Percentiles rank a stretch among this genome's conserved stretches.
Evolutionary conservation across 805 yeast species (phyloP).

Genomic region (Saccharomycopsis sp.): DNA sequence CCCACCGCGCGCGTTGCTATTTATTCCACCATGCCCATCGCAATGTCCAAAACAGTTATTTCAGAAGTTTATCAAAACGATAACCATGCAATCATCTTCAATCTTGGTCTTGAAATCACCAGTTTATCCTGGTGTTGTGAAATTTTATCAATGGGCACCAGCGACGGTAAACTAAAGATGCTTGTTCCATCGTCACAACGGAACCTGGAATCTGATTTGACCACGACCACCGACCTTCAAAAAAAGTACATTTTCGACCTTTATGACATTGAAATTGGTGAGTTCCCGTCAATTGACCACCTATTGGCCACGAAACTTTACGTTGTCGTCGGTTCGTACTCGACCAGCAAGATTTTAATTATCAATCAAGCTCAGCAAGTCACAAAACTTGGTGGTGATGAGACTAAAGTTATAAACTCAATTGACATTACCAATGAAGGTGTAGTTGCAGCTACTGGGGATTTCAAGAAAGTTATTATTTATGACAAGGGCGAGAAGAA

Average conservation of each 20-base stretch:
- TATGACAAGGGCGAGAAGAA: neutral
- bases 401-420: neutral
- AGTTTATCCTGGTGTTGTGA: neutral
- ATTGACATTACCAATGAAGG: conserved; percentile 10
- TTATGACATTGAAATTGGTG: neutral
- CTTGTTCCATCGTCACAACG: neutral
- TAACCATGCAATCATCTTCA: neutral
- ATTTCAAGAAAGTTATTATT: conserved; percentile 2
- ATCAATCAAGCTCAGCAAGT: neutral
- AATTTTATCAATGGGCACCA: neutral
- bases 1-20: no score
- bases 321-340: no score
- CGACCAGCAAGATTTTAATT: neutral
- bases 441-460: conserved; percentile 9
- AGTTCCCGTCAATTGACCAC: neutral
- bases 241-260: neutral
- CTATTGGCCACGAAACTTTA: neutral
- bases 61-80: neutral
- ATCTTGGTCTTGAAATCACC: neutral
- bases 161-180: neutral
- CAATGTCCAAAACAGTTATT: neutral
- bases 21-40: no score
- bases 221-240: neutral
- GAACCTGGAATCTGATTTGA: neutral
- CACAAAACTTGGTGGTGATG: neutral